A percentile compares a stretch with the other conserved stretches of the same genome.
These are phyloP conservation scores for Geum urbanum DNA, from an alignment of 306 rosid genomes.

Conservation along the genomic window DNA sequence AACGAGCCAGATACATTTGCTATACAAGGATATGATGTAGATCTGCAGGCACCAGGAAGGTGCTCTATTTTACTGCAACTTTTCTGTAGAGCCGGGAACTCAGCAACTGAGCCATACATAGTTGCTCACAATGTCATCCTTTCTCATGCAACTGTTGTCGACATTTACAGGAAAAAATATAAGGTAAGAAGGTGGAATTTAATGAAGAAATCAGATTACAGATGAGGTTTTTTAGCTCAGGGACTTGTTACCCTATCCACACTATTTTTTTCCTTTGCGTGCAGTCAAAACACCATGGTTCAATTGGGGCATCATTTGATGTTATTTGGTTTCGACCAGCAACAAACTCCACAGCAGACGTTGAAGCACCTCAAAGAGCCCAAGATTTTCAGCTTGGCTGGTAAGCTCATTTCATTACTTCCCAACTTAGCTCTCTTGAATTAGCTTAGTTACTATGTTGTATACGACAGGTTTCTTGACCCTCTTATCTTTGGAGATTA, in stretches of 20 bases:
- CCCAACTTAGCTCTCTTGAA: not conserved
- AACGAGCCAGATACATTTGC: slow-evolving; percentile 88
- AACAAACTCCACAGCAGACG: slow-evolving; percentile 56
- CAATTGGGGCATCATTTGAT: slow-evolving; percentile 73
- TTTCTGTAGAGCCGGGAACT: slow-evolving; percentile 70
- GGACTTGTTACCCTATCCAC: not conserved
- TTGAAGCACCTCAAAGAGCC: slow-evolving; percentile 77
- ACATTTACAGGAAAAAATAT: slow-evolving; percentile 67
- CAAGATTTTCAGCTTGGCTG: slow-evolving; percentile 98
- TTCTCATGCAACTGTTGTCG: slow-evolving; percentile 57
- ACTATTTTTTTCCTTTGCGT: slow-evolving; percentile 7
- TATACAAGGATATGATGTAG: slow-evolving; percentile 79
- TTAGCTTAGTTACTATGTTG: not conserved
- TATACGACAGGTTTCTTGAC: slow-evolving; percentile 54
- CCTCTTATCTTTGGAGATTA: slow-evolving; percentile 77
- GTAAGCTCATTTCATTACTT: slow-evolving; percentile 34
- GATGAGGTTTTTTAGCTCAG: not conserved
- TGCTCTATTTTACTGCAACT: slow-evolving; percentile 65
- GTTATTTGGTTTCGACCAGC: slow-evolving; percentile 79
- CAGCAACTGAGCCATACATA: slow-evolving; percentile 81
- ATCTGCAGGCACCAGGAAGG: slow-evolving; percentile 90
- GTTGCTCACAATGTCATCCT: slow-evolving; percentile 77
- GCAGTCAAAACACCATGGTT: slow-evolving; percentile 61
- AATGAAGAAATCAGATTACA: too few species aligned
- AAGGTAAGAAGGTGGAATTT: slow-evolving; percentile 42